Evolutionary conservation across 1,139 yeast species (phyloP), one percentile per base, ranked within the genome.

Genomic region (Kodamaea plutei): DNA sequence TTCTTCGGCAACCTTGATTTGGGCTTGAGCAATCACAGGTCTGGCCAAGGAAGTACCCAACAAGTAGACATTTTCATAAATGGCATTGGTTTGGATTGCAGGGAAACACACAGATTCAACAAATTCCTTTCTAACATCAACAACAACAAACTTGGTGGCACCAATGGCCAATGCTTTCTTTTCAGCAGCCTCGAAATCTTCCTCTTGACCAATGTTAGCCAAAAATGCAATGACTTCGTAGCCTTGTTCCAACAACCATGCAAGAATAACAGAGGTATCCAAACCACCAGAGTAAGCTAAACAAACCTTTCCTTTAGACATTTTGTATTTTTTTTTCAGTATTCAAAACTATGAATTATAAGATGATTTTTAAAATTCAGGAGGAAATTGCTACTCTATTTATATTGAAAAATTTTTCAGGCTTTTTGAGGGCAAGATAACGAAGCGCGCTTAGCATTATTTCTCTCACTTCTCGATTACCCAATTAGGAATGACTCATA

Each of bases 201-300:
- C 98, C 71, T 91, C 98, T 71, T 89, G 97, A 50, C 97, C 98
- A 53, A 89, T 88, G 65, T 91, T 82, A 56, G 97, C 97, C 76
- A 91, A 77, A 72, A 91, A 91, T 33, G 97, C 96, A 56, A 91
- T 81, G 37, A 91, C 98, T 67, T 91, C 98, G 64, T 89, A 91
- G 44, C 96, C 98, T 69, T 91, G 78, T 63, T 91, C 98, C 48
- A 91, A 76, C 61, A 91, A 78, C 98, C 98, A 91, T 34, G 97
- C 98, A 47, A 91, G 79, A 53, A 91, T 91, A 40, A 93, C 87
- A 23, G 96, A 88, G 72, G 98, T 91, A 60, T 91, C 98, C 54
- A 91, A 78, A 70, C 98, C 98, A 54, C 98, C 98, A 35, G 97
- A 91, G 72, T 91, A 91, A 35, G 98, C 98, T 63, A 91, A 80